These are phyloP conservation scores for Phylloporus rhodoxanthus DNA, from an alignment of 768 basidiomycete genomes.

Conservation along the genomic window DNA sequence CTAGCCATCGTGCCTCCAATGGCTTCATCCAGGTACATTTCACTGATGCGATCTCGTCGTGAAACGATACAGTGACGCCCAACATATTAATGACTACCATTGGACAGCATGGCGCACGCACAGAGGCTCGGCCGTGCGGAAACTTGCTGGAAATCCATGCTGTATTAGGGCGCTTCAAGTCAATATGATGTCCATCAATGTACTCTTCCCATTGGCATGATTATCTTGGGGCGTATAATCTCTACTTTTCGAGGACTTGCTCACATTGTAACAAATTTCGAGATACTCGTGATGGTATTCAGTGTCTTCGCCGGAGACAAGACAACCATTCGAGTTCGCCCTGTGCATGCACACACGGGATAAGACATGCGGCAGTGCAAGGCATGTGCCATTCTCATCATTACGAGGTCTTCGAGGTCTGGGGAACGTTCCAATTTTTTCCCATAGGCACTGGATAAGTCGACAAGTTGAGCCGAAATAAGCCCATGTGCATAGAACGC, in stretches of 20 bases:
- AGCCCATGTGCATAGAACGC: too few relatives aligned
- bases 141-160: neutral
- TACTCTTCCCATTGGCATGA: neutral
- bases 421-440: too few relatives aligned
- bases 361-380: neutral
- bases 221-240: too few relatives aligned
- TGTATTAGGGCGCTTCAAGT: neutral
- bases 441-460: too few relatives aligned
- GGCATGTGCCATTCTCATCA: neutral
- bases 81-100: neutral
- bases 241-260: too few relatives aligned
- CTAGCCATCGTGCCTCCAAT: neutral
- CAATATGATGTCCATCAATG: neutral
- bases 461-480: too few relatives aligned
- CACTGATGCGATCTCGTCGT: neutral
- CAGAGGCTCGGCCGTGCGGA: neutral
- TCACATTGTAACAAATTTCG: too few relatives aligned
- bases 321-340: too few relatives aligned
- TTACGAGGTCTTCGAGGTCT: too few relatives aligned
- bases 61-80: neutral
- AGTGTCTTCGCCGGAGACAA: too few relatives aligned
- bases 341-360: too few relatives aligned
- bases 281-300: too few relatives aligned
- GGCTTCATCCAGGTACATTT: neutral
- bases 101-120: neutral